Conservation (phyloP, 164 flowering plant genomes). For the Kingdonia uniflora region DNA sequence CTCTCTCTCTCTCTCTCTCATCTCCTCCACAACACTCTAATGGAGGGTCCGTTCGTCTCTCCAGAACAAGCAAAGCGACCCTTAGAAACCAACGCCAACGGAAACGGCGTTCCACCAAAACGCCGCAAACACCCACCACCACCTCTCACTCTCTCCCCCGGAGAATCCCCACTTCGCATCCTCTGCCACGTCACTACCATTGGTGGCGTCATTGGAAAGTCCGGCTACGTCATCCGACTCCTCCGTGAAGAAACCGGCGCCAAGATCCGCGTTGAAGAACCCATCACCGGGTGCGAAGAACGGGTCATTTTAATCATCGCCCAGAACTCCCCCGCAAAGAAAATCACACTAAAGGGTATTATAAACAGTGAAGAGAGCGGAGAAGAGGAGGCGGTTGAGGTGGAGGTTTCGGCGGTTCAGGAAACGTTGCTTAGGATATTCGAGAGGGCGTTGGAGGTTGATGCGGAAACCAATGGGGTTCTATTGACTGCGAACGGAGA, state of each 20-base stretch:
- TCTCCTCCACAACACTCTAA: no score
- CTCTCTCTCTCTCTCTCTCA: no score
- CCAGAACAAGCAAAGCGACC: no score
- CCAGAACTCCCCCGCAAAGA: conserved; percentile 13
- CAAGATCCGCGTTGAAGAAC: conserved; percentile 56
- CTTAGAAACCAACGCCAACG: no score
- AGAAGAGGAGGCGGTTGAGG: conserved; percentile 8
- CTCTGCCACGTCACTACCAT: conserved; percentile 61
- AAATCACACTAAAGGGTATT: conserved; percentile 12
- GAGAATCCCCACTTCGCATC: conserved; percentile 51
- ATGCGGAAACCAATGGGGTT: conserved; percentile 35
- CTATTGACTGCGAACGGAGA: conserved; percentile 16
- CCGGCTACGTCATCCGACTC: conserved; percentile 51
- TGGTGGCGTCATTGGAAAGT: conserved; percentile 78
- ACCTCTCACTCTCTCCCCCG: conserved; percentile 26
- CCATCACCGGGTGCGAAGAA: conserved; percentile 32
- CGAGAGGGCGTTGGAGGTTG: conserved; percentile 58
- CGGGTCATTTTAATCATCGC: conserved; percentile 45
- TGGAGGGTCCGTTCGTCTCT: no score
- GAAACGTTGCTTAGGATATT: conserved; percentile 62
- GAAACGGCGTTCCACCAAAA: no score
- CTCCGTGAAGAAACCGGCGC: conserved; percentile 53
- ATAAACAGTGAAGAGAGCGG: conserved; percentile 6
- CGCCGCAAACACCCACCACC: no score
- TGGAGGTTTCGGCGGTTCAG: conserved; percentile 44